Evolutionary conservation across 208 protist genomes (phyloP).

Genomic region (Crithidia acanthocephali): DNA sequence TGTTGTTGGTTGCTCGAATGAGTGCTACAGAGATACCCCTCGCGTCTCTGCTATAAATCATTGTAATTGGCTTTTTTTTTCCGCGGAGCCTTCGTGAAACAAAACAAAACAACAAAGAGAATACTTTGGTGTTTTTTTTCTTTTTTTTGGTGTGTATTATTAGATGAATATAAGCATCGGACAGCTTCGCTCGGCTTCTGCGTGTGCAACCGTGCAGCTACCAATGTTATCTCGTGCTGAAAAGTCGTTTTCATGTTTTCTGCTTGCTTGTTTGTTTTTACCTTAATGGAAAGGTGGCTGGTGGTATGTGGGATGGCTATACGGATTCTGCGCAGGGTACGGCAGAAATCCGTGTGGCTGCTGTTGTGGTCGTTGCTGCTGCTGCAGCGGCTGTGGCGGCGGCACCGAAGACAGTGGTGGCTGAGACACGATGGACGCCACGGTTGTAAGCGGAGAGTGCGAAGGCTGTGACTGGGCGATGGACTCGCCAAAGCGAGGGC

Average conservation of each 20-base stretch:
- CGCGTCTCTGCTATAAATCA: too few relatives aligned
- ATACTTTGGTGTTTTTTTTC: too few relatives aligned
- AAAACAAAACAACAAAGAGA: too few relatives aligned
- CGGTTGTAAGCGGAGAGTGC: background rate
- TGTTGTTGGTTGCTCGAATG: too few relatives aligned
- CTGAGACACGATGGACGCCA: background rate
- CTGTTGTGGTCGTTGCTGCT: slow-evolving; percentile 9
- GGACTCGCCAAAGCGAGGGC: background rate
- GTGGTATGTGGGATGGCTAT: background rate
- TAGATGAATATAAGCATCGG: too few relatives aligned
- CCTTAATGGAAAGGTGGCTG: background rate
- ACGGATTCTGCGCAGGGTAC: background rate
- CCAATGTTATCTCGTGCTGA: background rate
- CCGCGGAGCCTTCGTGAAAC: too few relatives aligned
- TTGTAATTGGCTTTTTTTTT: too few relatives aligned
- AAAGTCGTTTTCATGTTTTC: background rate
- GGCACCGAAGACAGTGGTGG: background rate
- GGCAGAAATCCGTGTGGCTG: background rate
- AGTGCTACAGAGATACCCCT: too few relatives aligned
- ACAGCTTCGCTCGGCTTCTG: background rate
- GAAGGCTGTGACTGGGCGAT: background rate
- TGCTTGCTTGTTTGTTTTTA: background rate
- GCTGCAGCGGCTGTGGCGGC: background rate
- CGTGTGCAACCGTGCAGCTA: background rate
- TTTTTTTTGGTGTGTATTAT: too few relatives aligned